These are phyloP conservation scores for Kwoniella dendrophila DNA, from an alignment of 768 basidiomycete genomes.

Conservation along the genomic window DNA sequence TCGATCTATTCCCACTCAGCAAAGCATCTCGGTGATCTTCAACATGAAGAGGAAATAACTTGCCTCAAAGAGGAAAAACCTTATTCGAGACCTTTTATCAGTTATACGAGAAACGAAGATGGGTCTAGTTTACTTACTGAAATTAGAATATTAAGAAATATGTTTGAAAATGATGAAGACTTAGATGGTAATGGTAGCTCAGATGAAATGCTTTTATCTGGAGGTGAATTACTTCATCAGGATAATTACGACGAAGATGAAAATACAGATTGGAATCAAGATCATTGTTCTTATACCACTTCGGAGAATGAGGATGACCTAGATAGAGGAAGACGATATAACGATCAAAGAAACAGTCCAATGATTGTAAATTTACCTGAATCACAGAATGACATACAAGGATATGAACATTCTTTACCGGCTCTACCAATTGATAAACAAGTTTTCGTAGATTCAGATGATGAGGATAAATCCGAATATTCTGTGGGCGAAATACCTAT, in stretches of 20 bases:
- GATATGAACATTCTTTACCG: constrained; percentile 3
- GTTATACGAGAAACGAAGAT: constrained; percentile 42
- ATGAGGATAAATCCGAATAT: constrained; percentile 8
- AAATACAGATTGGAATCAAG: not conserved
- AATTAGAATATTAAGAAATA: constrained; percentile 24
- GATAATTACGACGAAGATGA: constrained; percentile 12
- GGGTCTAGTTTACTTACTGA: constrained; percentile 41
- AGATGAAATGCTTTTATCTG: constrained; percentile 23
- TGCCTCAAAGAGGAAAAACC: not conserved
- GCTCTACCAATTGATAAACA: constrained; percentile 3
- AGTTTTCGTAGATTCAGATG: not conserved
- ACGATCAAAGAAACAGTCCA: too few relatives aligned
- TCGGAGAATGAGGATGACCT: too few relatives aligned
- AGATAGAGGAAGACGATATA: not conserved
- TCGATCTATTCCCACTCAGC: not conserved
- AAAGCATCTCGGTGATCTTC: not conserved
- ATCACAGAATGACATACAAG: not conserved
- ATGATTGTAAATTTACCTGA: constrained; percentile 5
- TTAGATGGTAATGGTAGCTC: constrained; percentile 15
- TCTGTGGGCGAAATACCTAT: constrained; percentile 15
- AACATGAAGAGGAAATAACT: constrained; percentile 10
- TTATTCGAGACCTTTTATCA: constrained; percentile 36
- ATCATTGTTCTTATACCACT: not conserved
- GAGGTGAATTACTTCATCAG: constrained; percentile 28
- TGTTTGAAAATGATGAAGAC: constrained; percentile 36